Percentiles rank a stretch among this genome's conserved stretches.
phyloP scores from a whole-genome alignment of 1,139 yeast genomes.

The Dujonia santamariae region DNA sequence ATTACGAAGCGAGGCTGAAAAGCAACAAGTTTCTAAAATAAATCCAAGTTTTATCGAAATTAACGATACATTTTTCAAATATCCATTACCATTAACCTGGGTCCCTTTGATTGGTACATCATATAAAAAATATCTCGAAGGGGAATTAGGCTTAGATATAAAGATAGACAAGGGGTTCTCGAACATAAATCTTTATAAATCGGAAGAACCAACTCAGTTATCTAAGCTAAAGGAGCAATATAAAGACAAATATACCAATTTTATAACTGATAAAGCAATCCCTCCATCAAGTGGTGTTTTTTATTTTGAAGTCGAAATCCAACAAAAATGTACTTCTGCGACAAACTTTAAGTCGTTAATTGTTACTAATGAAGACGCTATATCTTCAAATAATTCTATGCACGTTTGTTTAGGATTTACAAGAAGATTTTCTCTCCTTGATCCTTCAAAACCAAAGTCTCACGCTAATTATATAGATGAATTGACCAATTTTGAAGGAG shows the following conservation, averaged over 20 bases:
- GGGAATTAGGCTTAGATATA: constrained; percentile 21
- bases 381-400: constrained; percentile 33
- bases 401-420: constrained; percentile 36
- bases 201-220: constrained; percentile 8
- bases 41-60: constrained; percentile 27
- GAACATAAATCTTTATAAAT: constrained; percentile 23
- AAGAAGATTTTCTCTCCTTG: constrained; percentile 21
- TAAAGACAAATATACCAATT: constrained; percentile 25
- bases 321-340: constrained; percentile 28
- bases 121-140: constrained; percentile 20
- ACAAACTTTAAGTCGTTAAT: constrained; percentile 33
- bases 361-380: constrained; percentile 30
- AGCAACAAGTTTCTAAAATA: constrained; percentile 19
- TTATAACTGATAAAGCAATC: constrained; percentile 34
- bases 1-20: constrained; percentile 16
- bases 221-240: constrained; percentile 5
- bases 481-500: constrained; percentile 15
- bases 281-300: constrained; percentile 30
- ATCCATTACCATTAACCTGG: constrained; percentile 42
- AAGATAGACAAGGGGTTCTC: constrained; percentile 29
- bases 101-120: constrained; percentile 30
- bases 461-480: constrained; percentile 1
- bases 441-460: constrained; percentile 10
- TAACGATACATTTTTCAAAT: constrained; percentile 24
- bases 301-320: constrained; percentile 38